These are phyloP conservation scores for Talaromyces thailandensis DNA, from an alignment of 495 filamentous ascomycete genomes.

Conservation along the genomic window DNA sequence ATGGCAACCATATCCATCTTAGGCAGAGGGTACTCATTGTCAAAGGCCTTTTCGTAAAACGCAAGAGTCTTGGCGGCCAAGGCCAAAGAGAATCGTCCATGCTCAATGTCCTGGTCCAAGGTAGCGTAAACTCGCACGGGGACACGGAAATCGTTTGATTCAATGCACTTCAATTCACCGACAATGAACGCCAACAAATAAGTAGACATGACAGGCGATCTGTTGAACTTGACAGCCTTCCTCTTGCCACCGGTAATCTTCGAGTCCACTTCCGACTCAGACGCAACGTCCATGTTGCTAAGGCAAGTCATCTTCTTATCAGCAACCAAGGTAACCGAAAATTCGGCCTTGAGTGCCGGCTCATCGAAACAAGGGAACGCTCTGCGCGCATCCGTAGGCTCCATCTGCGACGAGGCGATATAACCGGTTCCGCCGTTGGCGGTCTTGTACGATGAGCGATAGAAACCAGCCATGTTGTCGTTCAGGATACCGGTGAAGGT, in stretches of 20 bases:
- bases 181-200: constrained; percentile 64
- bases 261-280: constrained; percentile 46
- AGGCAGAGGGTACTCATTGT: constrained; percentile 43
- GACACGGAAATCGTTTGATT: constrained; percentile 56
- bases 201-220: constrained; percentile 59
- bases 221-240: constrained; percentile 59
- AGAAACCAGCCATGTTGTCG: constrained; percentile 63
- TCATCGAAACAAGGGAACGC: constrained; percentile 67
- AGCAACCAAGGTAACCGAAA: constrained; percentile 55
- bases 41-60: constrained; percentile 48
- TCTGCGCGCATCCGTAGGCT: constrained; percentile 55
- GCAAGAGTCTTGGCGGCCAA: constrained; percentile 48
- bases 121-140: constrained; percentile 57
- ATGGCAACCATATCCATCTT: constrained; percentile 99
- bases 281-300: constrained; percentile 61
- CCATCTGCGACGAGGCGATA: constrained; percentile 59
- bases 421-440: constrained; percentile 47
- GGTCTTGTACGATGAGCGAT: constrained; percentile 55
- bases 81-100: constrained; percentile 56
- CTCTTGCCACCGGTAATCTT: constrained; percentile 38
- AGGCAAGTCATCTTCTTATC: constrained; percentile 55
- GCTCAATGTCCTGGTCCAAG: constrained; percentile 55
- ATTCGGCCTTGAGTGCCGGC: constrained; percentile 59
- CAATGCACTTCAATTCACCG: constrained; percentile 55
- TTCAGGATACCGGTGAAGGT: constrained; percentile 55